Conservation (phyloP, 495 filamentous ascomycete genomes). For the Annulohypoxylon maeteangense region DNA sequence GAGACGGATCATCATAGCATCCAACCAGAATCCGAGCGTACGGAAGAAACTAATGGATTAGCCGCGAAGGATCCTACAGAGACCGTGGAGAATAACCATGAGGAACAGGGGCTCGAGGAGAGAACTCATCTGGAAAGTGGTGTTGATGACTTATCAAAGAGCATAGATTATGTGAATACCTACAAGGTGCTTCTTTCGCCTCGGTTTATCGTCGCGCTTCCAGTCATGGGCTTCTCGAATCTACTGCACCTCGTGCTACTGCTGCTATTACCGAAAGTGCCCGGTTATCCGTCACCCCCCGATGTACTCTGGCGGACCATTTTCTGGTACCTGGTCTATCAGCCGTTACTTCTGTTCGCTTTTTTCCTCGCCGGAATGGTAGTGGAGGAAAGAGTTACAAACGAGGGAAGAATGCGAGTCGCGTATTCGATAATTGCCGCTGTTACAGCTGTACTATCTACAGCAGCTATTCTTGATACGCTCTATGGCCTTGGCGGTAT, state of each 20-base stretch:
- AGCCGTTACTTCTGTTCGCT: slow-evolving; percentile 36
- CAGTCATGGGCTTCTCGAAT: slow-evolving; percentile 37
- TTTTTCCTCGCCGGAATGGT: slow-evolving; percentile 42
- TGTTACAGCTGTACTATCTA: slow-evolving; percentile 23
- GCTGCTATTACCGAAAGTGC: slow-evolving; percentile 33
- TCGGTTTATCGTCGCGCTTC: slow-evolving; percentile 38
- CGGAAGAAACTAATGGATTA: slow-evolving; percentile 1
- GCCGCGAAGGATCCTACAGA: neutral
- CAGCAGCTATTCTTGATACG: slow-evolving; percentile 35
- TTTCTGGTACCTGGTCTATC: slow-evolving; percentile 40
- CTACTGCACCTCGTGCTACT: slow-evolving; percentile 35
- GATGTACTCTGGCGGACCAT: slow-evolving; percentile 37
- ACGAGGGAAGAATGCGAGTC: slow-evolving; percentile 23
- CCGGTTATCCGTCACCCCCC: slow-evolving; percentile 31
- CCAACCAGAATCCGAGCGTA: neutral
- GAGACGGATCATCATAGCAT: slow-evolving; percentile 1
- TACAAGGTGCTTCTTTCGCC: slow-evolving; percentile 40
- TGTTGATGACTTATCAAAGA: slow-evolving; percentile 3
- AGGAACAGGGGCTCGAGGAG: neutral
- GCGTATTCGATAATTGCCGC: slow-evolving; percentile 33
- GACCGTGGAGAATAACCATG: neutral
- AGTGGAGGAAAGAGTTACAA: slow-evolving; percentile 33
- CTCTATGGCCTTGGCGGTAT: slow-evolving; percentile 40
- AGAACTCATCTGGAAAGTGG: slow-evolving; percentile 8
- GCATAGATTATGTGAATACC: neutral